These are phyloP conservation scores for Didymella keratinophila DNA, from an alignment of 2,329 filamentous ascomycete genomes.

Conservation along the genomic window DNA sequence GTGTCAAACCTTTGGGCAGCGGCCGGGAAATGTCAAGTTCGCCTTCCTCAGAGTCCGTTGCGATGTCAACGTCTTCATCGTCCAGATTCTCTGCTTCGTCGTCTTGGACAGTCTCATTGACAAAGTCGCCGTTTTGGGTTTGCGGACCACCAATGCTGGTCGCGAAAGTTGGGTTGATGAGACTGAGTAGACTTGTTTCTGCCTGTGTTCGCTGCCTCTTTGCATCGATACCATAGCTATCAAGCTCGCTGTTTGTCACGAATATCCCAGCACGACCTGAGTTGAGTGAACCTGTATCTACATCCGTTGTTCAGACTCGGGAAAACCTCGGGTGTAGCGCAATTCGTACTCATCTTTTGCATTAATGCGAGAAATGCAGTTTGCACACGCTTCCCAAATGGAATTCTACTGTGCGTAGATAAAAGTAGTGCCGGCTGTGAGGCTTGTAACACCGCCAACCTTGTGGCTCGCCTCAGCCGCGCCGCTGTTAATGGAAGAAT, in stretches of 20 bases:
- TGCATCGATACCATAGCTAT: background rate
- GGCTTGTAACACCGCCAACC: background rate
- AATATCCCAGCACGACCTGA: background rate
- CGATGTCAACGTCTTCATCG: conserved; percentile 14
- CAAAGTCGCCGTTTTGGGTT: background rate
- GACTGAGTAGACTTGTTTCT: conserved; percentile 17
- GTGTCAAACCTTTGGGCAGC: conserved; percentile 17
- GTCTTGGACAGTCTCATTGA: background rate
- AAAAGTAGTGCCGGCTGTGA: background rate
- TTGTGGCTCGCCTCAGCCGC: background rate
- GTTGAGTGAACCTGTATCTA: conserved; percentile 3
- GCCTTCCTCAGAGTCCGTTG: conserved; percentile 18
- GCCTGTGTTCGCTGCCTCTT: conserved; percentile 16
- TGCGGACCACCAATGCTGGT: background rate
- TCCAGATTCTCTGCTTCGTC: conserved; percentile 4
- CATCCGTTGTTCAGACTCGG: background rate
- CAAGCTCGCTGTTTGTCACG: background rate
- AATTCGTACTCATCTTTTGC: conserved; percentile 11
- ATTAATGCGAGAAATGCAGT: background rate
- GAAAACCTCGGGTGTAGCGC: background rate
- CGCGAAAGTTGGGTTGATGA: conserved; percentile 19
- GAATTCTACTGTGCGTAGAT: background rate
- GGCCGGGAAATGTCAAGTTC: conserved; percentile 14
- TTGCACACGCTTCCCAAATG: background rate
- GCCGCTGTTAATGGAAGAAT: background rate